Evolutionary conservation across 371 early-diverging fungal species (phyloP).

Genomic region (Syncephalastrum sp.): DNA sequence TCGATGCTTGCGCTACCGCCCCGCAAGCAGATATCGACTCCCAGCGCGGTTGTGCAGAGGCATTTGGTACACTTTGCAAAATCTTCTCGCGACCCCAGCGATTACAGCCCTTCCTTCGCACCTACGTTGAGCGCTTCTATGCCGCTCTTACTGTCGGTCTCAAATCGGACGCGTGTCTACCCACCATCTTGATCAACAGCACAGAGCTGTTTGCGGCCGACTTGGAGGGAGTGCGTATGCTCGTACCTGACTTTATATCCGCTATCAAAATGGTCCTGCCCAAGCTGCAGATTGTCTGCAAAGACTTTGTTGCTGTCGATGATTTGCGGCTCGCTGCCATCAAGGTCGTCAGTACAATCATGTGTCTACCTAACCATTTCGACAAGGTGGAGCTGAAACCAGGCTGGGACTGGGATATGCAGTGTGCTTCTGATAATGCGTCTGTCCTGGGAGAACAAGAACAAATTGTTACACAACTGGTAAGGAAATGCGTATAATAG

Average conservation of each 20-base stretch:
- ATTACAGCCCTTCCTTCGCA: conserved; percentile 50
- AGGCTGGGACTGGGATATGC: conserved; percentile 53
- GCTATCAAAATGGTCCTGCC: conserved; percentile 71
- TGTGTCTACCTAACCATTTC: conserved; percentile 76
- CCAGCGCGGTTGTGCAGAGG: conserved; percentile 67
- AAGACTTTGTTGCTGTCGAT: conserved; percentile 52
- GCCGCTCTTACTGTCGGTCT: conserved; percentile 59
- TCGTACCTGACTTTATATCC: conserved; percentile 71
- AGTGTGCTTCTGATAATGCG: conserved; percentile 40
- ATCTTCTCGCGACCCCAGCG: conserved; percentile 71
- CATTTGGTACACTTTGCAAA: conserved; percentile 69
- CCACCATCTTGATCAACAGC: conserved; percentile 65
- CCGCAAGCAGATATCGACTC: conserved; percentile 25
- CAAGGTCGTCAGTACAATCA: conserved; percentile 62
- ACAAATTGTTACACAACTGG: conserved; percentile 55
- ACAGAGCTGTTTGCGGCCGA: conserved; percentile 65
- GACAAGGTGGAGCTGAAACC: conserved; percentile 57
- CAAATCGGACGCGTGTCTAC: conserved; percentile 59
- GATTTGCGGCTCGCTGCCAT: conserved; percentile 68
- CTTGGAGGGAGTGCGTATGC: conserved; percentile 68
- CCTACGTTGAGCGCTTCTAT: conserved; percentile 76
- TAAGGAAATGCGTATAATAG: conserved; percentile 13
- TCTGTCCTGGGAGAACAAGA: conserved; percentile 51
- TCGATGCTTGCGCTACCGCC: conserved; percentile 58
- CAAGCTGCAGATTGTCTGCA: conserved; percentile 34